Evolutionary conservation across 2,329 filamentous ascomycete species (phyloP).

Genomic region (Uncinocarpus reesii): DNA sequence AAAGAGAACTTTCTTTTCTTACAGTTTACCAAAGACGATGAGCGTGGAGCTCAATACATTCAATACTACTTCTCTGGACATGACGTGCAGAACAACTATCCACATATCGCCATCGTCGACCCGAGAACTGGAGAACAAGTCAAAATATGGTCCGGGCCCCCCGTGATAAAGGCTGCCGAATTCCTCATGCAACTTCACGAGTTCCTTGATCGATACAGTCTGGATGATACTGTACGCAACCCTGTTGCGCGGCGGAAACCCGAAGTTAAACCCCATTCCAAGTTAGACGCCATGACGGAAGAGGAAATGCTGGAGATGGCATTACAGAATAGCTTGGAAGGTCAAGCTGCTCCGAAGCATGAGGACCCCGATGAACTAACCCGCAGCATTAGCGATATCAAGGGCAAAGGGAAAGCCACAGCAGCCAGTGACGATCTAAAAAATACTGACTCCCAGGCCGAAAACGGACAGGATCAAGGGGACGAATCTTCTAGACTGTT

Average conservation of each 20-base stretch:
- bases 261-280: constrained; percentile 57
- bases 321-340: constrained; percentile 72
- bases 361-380: constrained; percentile 84
- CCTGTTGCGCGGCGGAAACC: constrained; percentile 72
- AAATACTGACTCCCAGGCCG: constrained; percentile 28
- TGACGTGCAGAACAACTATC: constrained; percentile 81
- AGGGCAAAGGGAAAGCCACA: constrained; percentile 46
- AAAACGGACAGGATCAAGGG: constrained; percentile 12
- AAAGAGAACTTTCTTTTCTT: constrained; percentile 91
- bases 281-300: constrained; percentile 83
- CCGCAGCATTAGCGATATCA: constrained; percentile 46
- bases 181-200: constrained; percentile 88
- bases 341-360: constrained; percentile 39
- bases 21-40: constrained; percentile 82
- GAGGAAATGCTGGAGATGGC: constrained; percentile 96
- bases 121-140: constrained; percentile 93
- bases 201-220: constrained; percentile 92
- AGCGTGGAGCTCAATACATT: constrained; percentile 66
- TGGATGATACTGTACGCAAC: constrained; percentile 81
- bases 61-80: constrained; percentile 78
- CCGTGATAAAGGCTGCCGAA: constrained; percentile 63
- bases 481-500: constrained; percentile 41
- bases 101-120: constrained; percentile 91
- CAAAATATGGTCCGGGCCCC: constrained; percentile 84
- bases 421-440: constrained; percentile 34